Evolutionary conservation across 2,329 filamentous ascomycete species (phyloP), one percentile per base, ranked within the genome.

Genomic region (Colletotrichum tanaceti): DNA sequence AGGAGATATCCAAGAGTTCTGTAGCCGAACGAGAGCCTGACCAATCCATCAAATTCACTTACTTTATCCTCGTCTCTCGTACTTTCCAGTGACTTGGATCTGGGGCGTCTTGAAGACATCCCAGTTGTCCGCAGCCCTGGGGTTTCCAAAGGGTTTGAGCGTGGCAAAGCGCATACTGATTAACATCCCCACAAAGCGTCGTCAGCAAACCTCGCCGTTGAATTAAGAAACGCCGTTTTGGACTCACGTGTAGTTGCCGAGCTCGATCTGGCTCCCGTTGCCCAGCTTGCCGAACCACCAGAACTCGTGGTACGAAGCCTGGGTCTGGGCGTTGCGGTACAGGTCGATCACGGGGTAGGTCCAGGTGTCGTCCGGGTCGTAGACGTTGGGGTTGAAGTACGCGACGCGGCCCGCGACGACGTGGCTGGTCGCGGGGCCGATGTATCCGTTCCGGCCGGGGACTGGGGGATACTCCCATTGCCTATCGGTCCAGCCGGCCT

Each of bases 381-480:
- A 77, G 32, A 73, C 63, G 0, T 62, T 67, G 1, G 79, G 78
- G 11, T 79, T 75, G 38, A 79, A 82, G 71, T 35, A 58, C 18
- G 64, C 59, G 10, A 65, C 58, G 9, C 49, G 75, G 78, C 71
- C 73, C 74, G 52, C 74, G 75, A 44, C 74, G 65, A 58, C 74
- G 73, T n/a, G 78, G 74, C 57, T 77, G 73, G 49, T 66, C 2
- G 80, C 80, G 0, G 81, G 80, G 22, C 83, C 83, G 58, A 85
- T 71, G 58, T 79, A 85, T 18, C 78, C 77, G 14, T 75, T 74
- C 47, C 78, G 58, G 28, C 81, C 81, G 4, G 77, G 70, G 2
- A 75, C 71, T 0, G 78, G 81, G 2, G 82, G 83, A 59, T 82
- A 83, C 9, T 74, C 64, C 83, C 82, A 85, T 38, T 79, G 72